Evolutionary conservation across 108 stramenopile genomes (phyloP).

Genomic region (Chaetoceros muelleri): DNA sequence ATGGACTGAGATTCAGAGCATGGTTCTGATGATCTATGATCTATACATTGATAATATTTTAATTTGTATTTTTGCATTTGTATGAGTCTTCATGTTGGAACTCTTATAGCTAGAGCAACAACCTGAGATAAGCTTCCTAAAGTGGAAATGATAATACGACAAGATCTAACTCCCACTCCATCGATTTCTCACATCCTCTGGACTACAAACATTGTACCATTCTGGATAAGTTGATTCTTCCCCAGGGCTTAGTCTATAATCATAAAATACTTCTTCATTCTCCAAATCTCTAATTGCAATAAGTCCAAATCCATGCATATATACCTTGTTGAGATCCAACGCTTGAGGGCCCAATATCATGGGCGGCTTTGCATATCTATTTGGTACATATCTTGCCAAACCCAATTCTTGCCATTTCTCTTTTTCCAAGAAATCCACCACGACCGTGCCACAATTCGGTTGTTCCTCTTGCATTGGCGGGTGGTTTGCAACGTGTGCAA

Average conservation of each 20-base stretch:
- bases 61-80: too few species aligned
- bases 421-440: constrained; percentile 56
- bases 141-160: too few species aligned
- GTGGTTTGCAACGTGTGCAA: constrained; percentile 79
- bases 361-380: constrained; percentile 63
- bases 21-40: too few species aligned
- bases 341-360: constrained; percentile 20
- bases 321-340: constrained; percentile 38
- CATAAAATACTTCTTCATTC: constrained; percentile 80
- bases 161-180: too few species aligned
- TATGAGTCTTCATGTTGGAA: too few species aligned
- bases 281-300: constrained; percentile 44
- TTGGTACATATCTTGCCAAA: constrained; percentile 45
- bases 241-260: constrained; percentile 56
- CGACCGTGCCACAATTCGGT: constrained; percentile 50
- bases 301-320: constrained; percentile 76
- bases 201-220: constrained; percentile 54
- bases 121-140: too few species aligned
- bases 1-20: too few species aligned
- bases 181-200: constrained; percentile 18
- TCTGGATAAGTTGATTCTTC: constrained; percentile 21
- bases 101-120: too few species aligned
- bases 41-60: too few species aligned
- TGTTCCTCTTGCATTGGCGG: constrained; percentile 30
- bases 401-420: constrained; percentile 25